These are phyloP conservation scores for Plasmodium reichenowi DNA, from an alignment of 169 alveolate species.

Conservation along the genomic window DNA sequence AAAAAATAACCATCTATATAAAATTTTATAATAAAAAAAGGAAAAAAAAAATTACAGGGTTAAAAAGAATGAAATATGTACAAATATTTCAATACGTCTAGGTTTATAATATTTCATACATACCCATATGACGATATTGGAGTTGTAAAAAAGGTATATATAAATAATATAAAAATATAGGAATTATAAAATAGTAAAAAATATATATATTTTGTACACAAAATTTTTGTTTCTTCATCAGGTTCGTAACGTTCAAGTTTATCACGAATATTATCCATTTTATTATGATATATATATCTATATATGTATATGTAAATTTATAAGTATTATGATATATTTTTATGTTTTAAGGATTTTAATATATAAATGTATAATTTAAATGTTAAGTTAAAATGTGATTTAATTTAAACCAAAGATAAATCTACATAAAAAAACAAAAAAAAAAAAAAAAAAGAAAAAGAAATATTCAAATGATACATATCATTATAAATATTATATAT, in stretches of 20 bases:
- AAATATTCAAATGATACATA: too few relatives aligned
- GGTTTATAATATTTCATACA: background rate
- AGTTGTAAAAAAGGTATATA: conserved; percentile 42
- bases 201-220: conserved; percentile 43
- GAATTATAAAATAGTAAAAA: conserved; percentile 34
- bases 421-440: too few relatives aligned
- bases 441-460: too few relatives aligned
- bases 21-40: background rate
- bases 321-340: background rate
- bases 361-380: too few relatives aligned
- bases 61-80: background rate
- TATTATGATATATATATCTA: conserved; percentile 11
- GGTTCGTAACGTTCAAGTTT: conserved; percentile 61
- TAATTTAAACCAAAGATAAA: too few relatives aligned
- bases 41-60: background rate
- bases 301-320: background rate
- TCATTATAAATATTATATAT: background rate
- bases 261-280: conserved; percentile 48
- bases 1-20: conserved; percentile 53
- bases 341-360: too few relatives aligned
- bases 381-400: too few relatives aligned
- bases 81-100: background rate
- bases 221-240: conserved; percentile 41
- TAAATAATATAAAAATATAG: conserved; percentile 42
- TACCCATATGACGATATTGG: conserved; percentile 61